Base-by-base conservation (phyloP, 2,329 filamentous ascomycete genomes). In the Ramularia endophylla region DNA sequence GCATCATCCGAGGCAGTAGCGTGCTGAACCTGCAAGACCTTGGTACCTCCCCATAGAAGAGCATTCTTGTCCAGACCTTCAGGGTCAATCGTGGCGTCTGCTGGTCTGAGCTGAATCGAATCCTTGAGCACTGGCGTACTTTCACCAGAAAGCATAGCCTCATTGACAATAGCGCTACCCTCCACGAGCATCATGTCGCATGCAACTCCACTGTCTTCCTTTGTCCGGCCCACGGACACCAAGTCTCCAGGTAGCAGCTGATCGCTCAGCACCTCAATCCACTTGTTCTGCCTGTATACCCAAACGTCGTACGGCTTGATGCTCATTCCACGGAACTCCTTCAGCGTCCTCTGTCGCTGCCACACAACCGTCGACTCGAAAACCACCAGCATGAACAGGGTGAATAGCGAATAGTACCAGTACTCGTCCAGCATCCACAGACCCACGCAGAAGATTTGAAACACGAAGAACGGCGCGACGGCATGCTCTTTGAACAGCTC, bases 341-440 rank as follows among this genome's bases (percentile, higher is more conserved):
- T 94, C 52, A 98, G 69, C 2, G 94, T 98, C 54, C 90, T 79
- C 75, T 98, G 92, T 47, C 92, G 82, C 70, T 98, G 92, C 94
- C 92, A 98, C 12, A 98, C 94, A 27, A 98, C 94, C 2, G 92
- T 98, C 65, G 89, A 95, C 71, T 98, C 92, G 56, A 98, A 98
- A 44, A 80, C 83, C 53, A 98, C 87, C 41, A 98, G 79, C 94
- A 98, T 98, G 71, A 97, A 89, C 16, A 98, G 81, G 1, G 94
- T 98, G 67, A 98, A 98, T 15, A 98, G 78, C 47, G 92, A 97
- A 70, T 98, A 98, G 73, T 98, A 98, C 92, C 94, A 98, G 70
- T 97, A 98, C 68, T 98, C 94, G 61, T 98, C 92, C 61, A 98
- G 72, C 81, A 97, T 87, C 92, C 92, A 98, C 47, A 98, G 72